These are phyloP conservation scores for Colletotrichum lupini DNA, from an alignment of 2,329 filamentous ascomycete species.

Conservation along the genomic window DNA sequence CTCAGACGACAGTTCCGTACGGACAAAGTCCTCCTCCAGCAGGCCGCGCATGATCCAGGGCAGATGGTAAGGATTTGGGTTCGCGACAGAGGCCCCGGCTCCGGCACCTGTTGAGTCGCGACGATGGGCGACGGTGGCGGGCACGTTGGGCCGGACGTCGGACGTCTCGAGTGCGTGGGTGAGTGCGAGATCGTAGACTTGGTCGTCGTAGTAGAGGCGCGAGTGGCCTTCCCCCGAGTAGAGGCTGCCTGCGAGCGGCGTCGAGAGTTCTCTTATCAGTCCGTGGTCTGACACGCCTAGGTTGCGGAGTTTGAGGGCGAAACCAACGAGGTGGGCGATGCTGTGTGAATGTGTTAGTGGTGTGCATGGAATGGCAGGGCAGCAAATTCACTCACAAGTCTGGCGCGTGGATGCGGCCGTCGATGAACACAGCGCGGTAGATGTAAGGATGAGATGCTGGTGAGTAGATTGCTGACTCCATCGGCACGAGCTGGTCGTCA, in stretches of 20 bases:
- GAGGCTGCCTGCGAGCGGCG: conserved; percentile 88
- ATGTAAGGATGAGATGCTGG: conserved; percentile 91
- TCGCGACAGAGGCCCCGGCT: conserved; percentile 48
- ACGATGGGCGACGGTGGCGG: conserved; percentile 39
- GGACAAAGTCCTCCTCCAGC: conserved; percentile 91
- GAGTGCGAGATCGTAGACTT: conserved; percentile 84
- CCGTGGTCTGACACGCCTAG: conserved; percentile 93
- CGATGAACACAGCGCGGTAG: conserved; percentile 94
- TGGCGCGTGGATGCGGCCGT: conserved; percentile 89
- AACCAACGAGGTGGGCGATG: conserved; percentile 90
- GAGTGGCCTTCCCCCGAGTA: conserved; percentile 95
- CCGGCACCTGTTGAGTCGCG: not conserved
- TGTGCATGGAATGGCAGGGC: too few species aligned
- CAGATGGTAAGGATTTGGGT: conserved; percentile 86
- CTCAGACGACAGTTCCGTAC: conserved; percentile 81
- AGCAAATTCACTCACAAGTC: conserved; percentile 72
- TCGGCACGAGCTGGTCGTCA: conserved; percentile 93
- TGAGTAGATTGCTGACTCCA: conserved; percentile 90
- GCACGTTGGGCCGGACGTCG: conserved; percentile 50
- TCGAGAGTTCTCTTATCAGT: conserved; percentile 88
- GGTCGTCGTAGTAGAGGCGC: conserved; percentile 88
- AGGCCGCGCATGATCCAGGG: conserved; percentile 97
- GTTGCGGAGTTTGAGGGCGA: conserved; percentile 93
- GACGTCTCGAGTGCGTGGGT: conserved; percentile 80
- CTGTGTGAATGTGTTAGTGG: conserved; percentile 44